Evolutionary conservation across 2,329 filamentous ascomycete species (phyloP), one percentile per base, ranked within the genome.

Genomic region (Tolypocladium guangdongense): DNA sequence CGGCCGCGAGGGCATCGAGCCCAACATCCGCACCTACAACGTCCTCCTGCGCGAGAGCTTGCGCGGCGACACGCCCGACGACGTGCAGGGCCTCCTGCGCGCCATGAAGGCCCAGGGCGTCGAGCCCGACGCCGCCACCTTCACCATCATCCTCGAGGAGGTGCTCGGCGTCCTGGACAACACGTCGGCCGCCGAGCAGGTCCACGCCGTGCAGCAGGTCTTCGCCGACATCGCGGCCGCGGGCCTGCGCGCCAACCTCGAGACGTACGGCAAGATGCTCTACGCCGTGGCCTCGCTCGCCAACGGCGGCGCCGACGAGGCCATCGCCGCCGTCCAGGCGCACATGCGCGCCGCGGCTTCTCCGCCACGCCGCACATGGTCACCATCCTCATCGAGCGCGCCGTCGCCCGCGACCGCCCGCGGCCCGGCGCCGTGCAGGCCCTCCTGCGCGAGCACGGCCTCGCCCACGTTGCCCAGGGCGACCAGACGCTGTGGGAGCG

Each of bases 401-500:
- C 84, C 64, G 86, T 91, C 63, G 62, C 73, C 10, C 76, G 74
- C 50, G 56, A 69, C 1, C 80, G 81, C 2, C 82, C 84, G 0
- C 76, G 87, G 59, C 69, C 87, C 33, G 66, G 70, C 2, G 78
- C 80, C 16, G 76, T 88, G n/a, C 76, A 81, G 38, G 64, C 66
- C 0, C 71, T 91, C 4, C 80, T 89, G 22, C 69, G 73, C 24
- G 79, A 87, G 63, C 73, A 75, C 55, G 68, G 80, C 27, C 69
- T 78, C 56, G 58, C 53, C 2, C 59, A 53, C 54, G 60, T 68
- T 49, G 51, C 56, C 7, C 57, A 64, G 49, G 69, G 68, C 52
- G 86, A 90, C 65, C 74, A 75, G 56, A 75, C 84, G 16, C 82
- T 90, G 60, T 90, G 84, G 77, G 85, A 88, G 66, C 78, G 84